Conservation (phyloP, 305 asterid species). For the Fraxinus ornus region DNA sequence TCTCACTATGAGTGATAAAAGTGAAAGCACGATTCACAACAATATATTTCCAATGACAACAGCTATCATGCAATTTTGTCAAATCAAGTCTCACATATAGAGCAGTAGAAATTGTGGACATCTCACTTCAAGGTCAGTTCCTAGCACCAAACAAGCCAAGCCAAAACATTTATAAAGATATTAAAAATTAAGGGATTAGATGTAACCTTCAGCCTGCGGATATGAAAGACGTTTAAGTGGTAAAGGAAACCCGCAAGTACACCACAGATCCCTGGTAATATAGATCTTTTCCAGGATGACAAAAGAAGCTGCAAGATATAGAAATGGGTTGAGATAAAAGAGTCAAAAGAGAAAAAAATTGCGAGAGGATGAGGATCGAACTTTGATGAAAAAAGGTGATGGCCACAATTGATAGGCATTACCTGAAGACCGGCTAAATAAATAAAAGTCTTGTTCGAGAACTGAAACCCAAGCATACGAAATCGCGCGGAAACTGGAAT, state of each 20-base stretch:
- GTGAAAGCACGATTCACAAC: neutral
- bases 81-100: slow-evolving; percentile 5
- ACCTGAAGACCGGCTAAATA: slow-evolving; percentile 99
- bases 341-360: neutral
- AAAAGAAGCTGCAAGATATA: slow-evolving; percentile 68
- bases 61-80: slow-evolving; percentile 2
- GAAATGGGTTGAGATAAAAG: neutral
- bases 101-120: neutral
- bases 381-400: neutral
- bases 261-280: slow-evolving; percentile 93
- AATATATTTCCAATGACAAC: neutral
- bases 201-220: slow-evolving; percentile 78
- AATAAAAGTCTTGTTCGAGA: slow-evolving; percentile 93
- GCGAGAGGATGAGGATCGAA: neutral
- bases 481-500: slow-evolving; percentile 90
- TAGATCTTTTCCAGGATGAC: slow-evolving; percentile 94
- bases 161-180: neutral
- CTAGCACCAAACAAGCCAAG: neutral
- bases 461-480: slow-evolving; percentile 64
- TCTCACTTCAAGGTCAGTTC: neutral
- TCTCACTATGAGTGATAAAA: neutral
- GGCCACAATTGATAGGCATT: slow-evolving; percentile 12
- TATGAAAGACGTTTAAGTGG: slow-evolving; percentile 62
- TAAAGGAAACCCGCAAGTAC: slow-evolving; percentile 86
- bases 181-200: slow-evolving; percentile 11